Conservation (phyloP, 805 yeast species). For the Yarrowia sp. region DNA sequence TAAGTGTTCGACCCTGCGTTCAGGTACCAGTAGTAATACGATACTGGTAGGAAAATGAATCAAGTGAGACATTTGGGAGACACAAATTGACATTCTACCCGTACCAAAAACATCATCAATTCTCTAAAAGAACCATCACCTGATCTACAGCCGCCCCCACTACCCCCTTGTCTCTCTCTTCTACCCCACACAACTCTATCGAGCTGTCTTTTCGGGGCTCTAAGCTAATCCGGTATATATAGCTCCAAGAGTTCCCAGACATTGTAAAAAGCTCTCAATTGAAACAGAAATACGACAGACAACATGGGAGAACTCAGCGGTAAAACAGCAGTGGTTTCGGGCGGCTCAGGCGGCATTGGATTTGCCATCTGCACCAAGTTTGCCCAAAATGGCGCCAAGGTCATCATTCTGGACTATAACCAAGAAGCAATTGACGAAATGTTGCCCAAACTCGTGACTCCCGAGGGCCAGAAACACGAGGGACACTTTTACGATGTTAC, state of each 20-base stretch:
- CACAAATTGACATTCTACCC: too few relatives aligned
- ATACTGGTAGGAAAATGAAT: too few relatives aligned
- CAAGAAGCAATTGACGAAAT: conserved; percentile 37
- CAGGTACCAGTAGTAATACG: too few relatives aligned
- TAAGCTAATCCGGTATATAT: neutral
- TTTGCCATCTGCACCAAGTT: neutral
- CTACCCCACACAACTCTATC: conserved; percentile 12
- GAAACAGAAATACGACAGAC: neutral
- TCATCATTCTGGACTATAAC: conserved; percentile 41
- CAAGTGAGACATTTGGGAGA: too few relatives aligned
- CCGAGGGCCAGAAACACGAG: conserved; percentile 12
- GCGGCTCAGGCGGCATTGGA: conserved; percentile 15
- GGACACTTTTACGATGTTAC: conserved; percentile 3
- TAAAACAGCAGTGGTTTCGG: neutral
- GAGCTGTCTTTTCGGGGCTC: neutral
- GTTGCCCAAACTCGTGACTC: neutral
- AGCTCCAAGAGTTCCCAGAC: neutral
- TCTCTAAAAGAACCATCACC: neutral
- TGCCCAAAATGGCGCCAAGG: conserved; percentile 6
- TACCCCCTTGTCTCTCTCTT: neutral
- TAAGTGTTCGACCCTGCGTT: too few relatives aligned
- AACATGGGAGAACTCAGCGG: conserved; percentile 16
- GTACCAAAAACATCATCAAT: too few relatives aligned
- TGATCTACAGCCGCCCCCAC: neutral
- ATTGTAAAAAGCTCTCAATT: neutral